Evolutionary conservation across 1,284 basidiomycete genomes (phyloP).

Genomic region (Marasmius tenuissimus): DNA sequence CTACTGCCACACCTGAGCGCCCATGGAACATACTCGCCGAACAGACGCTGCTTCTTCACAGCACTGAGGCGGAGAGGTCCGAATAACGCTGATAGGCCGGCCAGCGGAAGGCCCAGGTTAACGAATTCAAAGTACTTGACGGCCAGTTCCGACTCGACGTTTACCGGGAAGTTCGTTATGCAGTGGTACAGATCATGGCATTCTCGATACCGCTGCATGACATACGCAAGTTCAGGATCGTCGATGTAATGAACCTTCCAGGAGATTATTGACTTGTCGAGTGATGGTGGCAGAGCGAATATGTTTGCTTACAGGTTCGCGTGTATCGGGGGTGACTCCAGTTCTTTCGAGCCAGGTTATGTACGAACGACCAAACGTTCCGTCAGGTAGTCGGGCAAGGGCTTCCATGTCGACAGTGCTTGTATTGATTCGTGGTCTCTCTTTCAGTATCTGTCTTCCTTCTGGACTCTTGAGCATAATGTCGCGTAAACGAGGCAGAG

Average conservation of each 20-base stretch:
- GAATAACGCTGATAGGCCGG: constrained; percentile 79
- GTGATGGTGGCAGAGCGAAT: background rate
- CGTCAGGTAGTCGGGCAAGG: constrained; percentile 68
- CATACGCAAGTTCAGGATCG: constrained; percentile 92
- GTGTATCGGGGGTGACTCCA: constrained; percentile 93
- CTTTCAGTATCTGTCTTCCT: constrained; percentile 80
- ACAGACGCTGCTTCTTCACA: constrained; percentile 56
- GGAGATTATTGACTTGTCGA: constrained; percentile 5
- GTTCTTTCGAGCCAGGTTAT: constrained; percentile 89
- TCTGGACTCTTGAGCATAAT: constrained; percentile 79
- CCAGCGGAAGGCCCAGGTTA: constrained; percentile 90
- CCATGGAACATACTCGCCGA: constrained; percentile 87
- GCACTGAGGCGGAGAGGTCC: constrained; percentile 66
- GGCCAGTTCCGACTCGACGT: constrained; percentile 90
- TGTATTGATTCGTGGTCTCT: constrained; percentile 83
- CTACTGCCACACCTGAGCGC: constrained; percentile 80
- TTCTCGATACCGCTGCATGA: constrained; percentile 98
- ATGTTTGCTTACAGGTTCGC: constrained; percentile 72
- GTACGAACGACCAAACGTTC: constrained; percentile 88
- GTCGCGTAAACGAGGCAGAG: constrained; percentile 79
- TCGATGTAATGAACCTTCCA: constrained; percentile 87
- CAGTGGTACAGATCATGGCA: constrained; percentile 97
- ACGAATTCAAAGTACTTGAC: constrained; percentile 96
- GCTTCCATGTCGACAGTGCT: constrained; percentile 74
- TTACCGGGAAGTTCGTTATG: constrained; percentile 85